A percentile compares a stretch with the other conserved stretches of the same genome.
Evolutionary conservation across 176 grass and related monocot species (phyloP).

Genomic region (Stipa capillata): DNA sequence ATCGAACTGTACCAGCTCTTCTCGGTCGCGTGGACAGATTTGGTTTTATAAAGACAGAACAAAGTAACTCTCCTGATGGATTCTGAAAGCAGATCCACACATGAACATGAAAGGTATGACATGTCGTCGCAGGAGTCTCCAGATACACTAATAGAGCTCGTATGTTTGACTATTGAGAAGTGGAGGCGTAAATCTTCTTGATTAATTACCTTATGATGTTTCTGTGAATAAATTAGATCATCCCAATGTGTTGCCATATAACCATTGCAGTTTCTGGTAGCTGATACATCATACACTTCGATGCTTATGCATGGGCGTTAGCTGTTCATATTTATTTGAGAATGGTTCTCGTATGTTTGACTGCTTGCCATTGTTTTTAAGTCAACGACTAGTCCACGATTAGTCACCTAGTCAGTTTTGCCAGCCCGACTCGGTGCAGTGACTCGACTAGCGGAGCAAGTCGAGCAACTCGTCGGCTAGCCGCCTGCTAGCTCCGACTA

Average conservation of each 20-base stretch:
- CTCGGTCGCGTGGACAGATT: too few species aligned
- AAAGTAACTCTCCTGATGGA: too few species aligned
- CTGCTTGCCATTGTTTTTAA: too few species aligned
- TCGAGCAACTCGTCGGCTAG: too few species aligned
- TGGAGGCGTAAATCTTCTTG: neutral
- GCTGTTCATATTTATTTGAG: neutral
- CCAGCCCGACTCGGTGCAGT: too few species aligned
- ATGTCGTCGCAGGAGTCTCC: neutral
- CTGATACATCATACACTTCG: neutral
- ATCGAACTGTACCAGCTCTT: too few species aligned
- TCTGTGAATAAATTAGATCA: neutral
- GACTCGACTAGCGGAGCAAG: too few species aligned
- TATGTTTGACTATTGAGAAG: neutral
- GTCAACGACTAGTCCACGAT: too few species aligned
- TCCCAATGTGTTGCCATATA: neutral
- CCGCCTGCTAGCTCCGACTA: too few species aligned
- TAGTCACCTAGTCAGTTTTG: too few species aligned
- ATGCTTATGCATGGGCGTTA: neutral
- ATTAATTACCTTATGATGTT: neutral
- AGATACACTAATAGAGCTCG: neutral
- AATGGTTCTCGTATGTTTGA: neutral
- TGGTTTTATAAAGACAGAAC: conserved; percentile 46
- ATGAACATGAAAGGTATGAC: conserved; percentile 51
- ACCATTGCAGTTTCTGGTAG: neutral
- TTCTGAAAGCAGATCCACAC: conserved; percentile 29